These are phyloP conservation scores for Trichoderma sp. DNA, from an alignment of 2,329 filamentous ascomycete genomes.

Conservation along the genomic window DNA sequence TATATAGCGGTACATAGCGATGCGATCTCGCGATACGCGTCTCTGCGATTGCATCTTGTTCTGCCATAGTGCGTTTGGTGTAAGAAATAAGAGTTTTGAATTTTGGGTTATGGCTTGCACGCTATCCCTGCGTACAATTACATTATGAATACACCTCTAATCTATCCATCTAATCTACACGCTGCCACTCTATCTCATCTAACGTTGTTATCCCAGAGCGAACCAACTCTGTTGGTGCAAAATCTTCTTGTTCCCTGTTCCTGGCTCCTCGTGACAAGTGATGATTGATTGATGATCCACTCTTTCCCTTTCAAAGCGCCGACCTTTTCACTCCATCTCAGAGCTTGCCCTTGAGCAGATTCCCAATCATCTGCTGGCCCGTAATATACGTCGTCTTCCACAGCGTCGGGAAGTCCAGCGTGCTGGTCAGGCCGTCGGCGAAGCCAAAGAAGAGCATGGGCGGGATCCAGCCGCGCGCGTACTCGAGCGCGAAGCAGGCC, in stretches of 20 bases:
- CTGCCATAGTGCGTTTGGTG: not conserved
- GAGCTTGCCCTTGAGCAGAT: slow-evolving; percentile 72
- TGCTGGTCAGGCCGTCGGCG: slow-evolving; percentile 78
- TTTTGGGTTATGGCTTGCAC: not conserved
- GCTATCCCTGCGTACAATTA: not conserved
- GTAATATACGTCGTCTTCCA: slow-evolving; percentile 79
- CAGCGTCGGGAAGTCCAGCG: slow-evolving; percentile 81
- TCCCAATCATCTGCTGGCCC: slow-evolving; percentile 73
- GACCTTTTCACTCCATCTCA: slow-evolving; percentile 44
- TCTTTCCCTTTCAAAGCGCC: not conserved
- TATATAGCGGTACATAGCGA: slow-evolving; percentile 8
- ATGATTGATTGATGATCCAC: not conserved
- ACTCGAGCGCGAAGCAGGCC: slow-evolving; percentile 79
- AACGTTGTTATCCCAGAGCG: not conserved
- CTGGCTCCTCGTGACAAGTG: not conserved
- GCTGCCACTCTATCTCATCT: not conserved
- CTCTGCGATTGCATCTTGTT: not conserved
- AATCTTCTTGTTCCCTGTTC: not conserved
- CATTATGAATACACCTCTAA: not conserved
- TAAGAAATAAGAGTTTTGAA: not conserved
- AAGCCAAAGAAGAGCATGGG: slow-evolving; percentile 91
- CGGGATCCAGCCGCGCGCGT: slow-evolving; percentile 87
- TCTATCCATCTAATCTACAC: not conserved
- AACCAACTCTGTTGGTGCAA: not conserved
- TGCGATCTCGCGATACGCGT: not conserved